A percentile compares a stretch with the other conserved stretches of the same genome.
Evolutionary conservation across 495 filamentous ascomycete species (phyloP).

Genomic region (Penicillium mononematosum): DNA sequence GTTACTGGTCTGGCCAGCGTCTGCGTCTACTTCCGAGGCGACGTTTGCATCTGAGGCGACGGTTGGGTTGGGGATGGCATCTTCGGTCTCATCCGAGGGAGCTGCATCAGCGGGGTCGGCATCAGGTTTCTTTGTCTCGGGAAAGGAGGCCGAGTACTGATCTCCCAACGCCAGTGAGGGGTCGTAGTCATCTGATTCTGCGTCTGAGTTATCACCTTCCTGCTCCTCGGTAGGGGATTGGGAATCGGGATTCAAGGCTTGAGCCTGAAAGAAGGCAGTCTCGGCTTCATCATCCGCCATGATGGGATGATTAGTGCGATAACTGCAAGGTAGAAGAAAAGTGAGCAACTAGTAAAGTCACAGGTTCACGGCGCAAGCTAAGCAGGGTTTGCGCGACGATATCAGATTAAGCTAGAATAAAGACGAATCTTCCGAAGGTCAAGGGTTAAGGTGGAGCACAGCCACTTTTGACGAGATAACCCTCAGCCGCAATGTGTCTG

Average conservation of each 20-base stretch:
- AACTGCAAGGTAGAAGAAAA: constrained; percentile 8
- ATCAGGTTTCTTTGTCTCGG: constrained; percentile 30
- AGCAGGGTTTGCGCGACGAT: background rate
- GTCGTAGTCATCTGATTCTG: constrained; percentile 56
- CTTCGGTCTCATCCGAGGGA: constrained; percentile 19
- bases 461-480: constrained; percentile 6
- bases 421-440: background rate
- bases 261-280: constrained; percentile 59
- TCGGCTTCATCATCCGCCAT: constrained; percentile 64
- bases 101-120: constrained; percentile 22
- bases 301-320: constrained; percentile 20
- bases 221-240: constrained; percentile 45
- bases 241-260: constrained; percentile 50
- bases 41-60: constrained; percentile 29
- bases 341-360: constrained; percentile 4
- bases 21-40: constrained; percentile 20
- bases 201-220: constrained; percentile 52
- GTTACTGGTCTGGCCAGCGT: constrained; percentile 30
- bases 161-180: constrained; percentile 50
- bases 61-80: constrained; percentile 21
- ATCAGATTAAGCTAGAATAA: background rate
- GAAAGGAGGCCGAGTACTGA: constrained; percentile 36
- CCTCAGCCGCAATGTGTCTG: constrained; percentile 10
- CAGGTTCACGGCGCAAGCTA: constrained; percentile 1
- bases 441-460: constrained; percentile 6